phyloP scores from a whole-genome alignment of 1,284 basidiomycete genomes.

The Sphagnurus paluster region DNA sequence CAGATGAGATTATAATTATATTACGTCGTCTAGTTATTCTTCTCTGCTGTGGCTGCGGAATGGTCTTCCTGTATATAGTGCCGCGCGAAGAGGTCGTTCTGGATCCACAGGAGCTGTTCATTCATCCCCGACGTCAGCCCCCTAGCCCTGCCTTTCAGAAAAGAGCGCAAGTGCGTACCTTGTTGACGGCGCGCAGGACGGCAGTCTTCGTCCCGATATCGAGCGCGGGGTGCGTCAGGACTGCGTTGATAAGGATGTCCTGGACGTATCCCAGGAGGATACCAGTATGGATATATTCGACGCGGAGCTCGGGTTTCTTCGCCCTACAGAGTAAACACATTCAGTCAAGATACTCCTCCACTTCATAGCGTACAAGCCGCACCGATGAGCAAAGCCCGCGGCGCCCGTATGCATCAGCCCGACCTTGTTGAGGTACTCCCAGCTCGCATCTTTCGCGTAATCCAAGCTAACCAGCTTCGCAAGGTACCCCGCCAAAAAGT shows the following conservation, averaged over 20 bases:
- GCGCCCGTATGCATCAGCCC: slow-evolving; percentile 51
- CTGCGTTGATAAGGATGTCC: slow-evolving; percentile 31
- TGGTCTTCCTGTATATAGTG: slow-evolving; percentile 37
- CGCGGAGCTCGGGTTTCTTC: slow-evolving; percentile 30
- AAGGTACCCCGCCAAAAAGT: slow-evolving; percentile 30
- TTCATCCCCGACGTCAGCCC: background rate
- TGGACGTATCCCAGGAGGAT: slow-evolving; percentile 32
- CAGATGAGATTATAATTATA: too few species aligned
- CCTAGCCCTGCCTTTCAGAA: background rate
- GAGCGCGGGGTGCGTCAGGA: slow-evolving; percentile 30
- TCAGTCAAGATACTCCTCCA: background rate
- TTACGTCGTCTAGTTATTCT: too few species aligned
- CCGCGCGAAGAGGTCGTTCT: slow-evolving; percentile 48
- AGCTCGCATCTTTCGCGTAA: slow-evolving; percentile 41
- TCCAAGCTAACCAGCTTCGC: slow-evolving; percentile 41
- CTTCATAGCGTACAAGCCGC: too few species aligned
- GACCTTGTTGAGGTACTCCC: slow-evolving; percentile 52
- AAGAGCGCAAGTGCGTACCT: slow-evolving; percentile 33
- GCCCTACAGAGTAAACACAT: slow-evolving; percentile 16
- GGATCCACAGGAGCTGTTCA: slow-evolving; percentile 44
- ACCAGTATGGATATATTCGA: slow-evolving; percentile 32
- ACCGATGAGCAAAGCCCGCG: slow-evolving; percentile 41
- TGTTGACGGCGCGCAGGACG: slow-evolving; percentile 42
- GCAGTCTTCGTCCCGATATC: slow-evolving; percentile 39
- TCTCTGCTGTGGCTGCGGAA: background rate